These are phyloP conservation scores for Chlamydomonas reinhardtii DNA, from an alignment of 163 green algal species.

Conservation along the genomic window DNA sequence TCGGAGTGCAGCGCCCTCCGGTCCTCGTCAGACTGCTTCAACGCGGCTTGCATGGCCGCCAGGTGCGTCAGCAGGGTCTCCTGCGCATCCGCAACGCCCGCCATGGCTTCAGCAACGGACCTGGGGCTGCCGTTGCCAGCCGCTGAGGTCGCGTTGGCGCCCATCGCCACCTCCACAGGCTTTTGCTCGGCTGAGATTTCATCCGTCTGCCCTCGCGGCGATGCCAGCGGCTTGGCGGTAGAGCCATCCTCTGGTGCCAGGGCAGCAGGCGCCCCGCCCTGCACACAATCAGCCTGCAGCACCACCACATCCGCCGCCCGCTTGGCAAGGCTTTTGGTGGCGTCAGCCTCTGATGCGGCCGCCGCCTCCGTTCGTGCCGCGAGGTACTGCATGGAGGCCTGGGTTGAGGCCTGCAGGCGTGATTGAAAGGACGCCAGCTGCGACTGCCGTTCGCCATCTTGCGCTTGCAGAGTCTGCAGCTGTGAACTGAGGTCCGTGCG, in stretches of 20 bases:
- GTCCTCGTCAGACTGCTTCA: background rate
- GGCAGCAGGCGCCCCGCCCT: background rate
- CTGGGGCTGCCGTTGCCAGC: background rate
- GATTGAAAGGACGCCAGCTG: slow-evolving; percentile 2
- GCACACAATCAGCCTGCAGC: background rate
- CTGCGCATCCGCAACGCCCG: background rate
- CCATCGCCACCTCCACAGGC: background rate
- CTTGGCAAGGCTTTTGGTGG: no score
- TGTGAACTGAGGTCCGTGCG: slow-evolving; percentile 10
- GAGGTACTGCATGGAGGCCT: background rate
- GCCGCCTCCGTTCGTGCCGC: background rate
- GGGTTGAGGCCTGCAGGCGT: slow-evolving; percentile 1
- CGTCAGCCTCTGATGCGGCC: background rate
- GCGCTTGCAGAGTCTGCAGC: background rate
- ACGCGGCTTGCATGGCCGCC: background rate
- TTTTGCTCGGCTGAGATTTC: background rate
- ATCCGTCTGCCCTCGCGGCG: background rate
- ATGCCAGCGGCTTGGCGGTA: no score
- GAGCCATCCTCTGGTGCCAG: no score
- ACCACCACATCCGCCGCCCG: background rate
- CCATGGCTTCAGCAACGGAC: background rate
- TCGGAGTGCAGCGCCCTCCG: background rate
- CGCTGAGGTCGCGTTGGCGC: background rate
- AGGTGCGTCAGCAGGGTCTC: background rate
- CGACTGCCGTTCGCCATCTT: background rate